Evolutionary conservation across 352 stramenopile species (phyloP), one percentile per base, ranked within the genome.

Genomic region (Globisporangium sylvaticum): DNA sequence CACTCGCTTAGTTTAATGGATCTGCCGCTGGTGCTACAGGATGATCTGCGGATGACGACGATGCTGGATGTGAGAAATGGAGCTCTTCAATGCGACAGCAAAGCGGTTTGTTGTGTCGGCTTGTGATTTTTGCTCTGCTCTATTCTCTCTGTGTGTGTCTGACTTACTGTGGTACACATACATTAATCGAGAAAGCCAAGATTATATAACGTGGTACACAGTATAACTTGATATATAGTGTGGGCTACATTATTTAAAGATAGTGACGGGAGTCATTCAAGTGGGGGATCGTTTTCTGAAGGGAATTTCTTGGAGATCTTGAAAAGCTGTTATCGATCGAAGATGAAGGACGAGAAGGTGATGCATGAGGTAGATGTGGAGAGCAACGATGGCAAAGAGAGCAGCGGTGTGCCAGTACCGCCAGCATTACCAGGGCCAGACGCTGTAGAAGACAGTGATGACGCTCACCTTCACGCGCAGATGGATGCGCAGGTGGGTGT

Each of bases 271-370:
- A 46, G 52, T 5, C 52, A 58, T 58, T 58, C 52, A 58, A n/a
- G n/a, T n/a, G n/a, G n/a, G n/a, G n/a, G n/a, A n/a, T n/a, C n/a
- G n/a, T n/a, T n/a, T n/a, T n/a, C n/a, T n/a, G n/a, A n/a, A n/a
- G n/a, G n/a, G n/a, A n/a, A n/a, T 57, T 57, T 32, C 14, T 15
- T 31, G 5, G 24, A 58, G 57, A 53, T 63, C 57, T 63, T 63
- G 31, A 63, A 62, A 32, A 34, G 57, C 57, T 34, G n/a, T 14
- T 12, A 22, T 53, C 32, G n/a, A 34, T 12, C n/a, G 3, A 22
- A 37, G 57, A 31, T 34, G 57, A 14, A 53, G 2, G 32, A 63
- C 24, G 57, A 62, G 57, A 52, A 58, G 53, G 15, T 15, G 53
- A 0, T 8, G 6, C 12, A 6, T 32, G 57, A 24, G 42, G 18